Evolutionary conservation across 23 red algal species (phyloP), one percentile per base, ranked within the genome.

Genomic region (Gracilaria caudata): DNA sequence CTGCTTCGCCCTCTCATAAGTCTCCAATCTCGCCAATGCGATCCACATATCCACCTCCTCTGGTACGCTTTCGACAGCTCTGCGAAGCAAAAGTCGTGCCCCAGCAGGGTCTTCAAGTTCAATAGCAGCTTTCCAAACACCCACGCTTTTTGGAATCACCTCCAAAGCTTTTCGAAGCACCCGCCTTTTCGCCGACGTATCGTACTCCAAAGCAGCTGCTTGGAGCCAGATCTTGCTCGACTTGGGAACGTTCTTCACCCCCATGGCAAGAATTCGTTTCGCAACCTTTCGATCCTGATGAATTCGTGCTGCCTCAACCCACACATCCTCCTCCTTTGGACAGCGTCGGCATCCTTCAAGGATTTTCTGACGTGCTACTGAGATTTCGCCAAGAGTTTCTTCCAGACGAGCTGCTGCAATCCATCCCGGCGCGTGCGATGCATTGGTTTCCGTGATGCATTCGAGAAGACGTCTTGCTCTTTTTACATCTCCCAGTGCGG

Each of bases 401-500:
- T 97, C 94, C 3, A 97, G 78, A 44, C 94, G 84, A 4, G 94
- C 94, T 9, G 94, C 89, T 2, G 94, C 94, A 81, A 97, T 97
- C 94, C 94, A 97, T 33, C 94, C 94, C 49, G 94, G 88, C 16
- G 90, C 94, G 40, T 97, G 88, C 7, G 30, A 72, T 1, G 83
- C 74, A 49, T 97, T 97, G 12, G 94, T 88, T 20, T 53, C 46
- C 10, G 82, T 97, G 26, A 97, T 89, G 25, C 82, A 77, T 33
- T 87, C 72, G 13, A 97, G 73, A 20, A 97, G 84, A 34, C 68
- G 66, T 33, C 94, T 61, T 34, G 90, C 90, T 49, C 90, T 88
- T n/a, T 86, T 83, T 12, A 97, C 51, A 82, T 97, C 94, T 7
- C 89, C 89, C 20, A 97, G 58, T 68, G 76, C 89, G 16, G 94